A percentile compares a stretch with the other conserved stretches of the same genome.
Conservation (phyloP, 2,329 filamentous ascomycete genomes). For the Fusarium anthophilum region DNA sequence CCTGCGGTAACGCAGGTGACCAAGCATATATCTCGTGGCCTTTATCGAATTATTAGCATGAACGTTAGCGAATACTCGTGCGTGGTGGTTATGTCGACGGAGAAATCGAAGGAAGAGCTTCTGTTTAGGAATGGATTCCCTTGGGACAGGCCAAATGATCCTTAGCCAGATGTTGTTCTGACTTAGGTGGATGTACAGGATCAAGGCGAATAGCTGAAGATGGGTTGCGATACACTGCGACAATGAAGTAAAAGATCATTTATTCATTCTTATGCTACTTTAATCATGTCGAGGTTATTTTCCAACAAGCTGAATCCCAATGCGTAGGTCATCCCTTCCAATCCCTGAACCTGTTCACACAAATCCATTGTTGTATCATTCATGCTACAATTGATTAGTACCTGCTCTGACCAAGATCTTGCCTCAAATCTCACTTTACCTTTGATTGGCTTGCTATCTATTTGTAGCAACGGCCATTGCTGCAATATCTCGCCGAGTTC, state of each 20-base stretch:
- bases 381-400: background rate
- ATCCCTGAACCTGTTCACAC: accelerated
- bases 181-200: background rate
- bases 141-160: background rate
- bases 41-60: background rate
- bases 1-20: background rate
- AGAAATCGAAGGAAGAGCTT: background rate
- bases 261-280: background rate
- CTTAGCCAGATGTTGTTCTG: background rate
- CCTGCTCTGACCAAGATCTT: accelerated
- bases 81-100: background rate
- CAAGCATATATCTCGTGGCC: background rate
- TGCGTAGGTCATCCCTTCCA: accelerated
- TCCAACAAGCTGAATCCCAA: background rate
- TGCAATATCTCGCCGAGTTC: conserved; percentile 21
- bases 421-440: background rate
- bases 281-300: accelerated
- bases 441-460: background rate
- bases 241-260: background rate
- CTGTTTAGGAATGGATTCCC: background rate
- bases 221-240: accelerated
- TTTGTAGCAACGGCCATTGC: conserved; percentile 17
- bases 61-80: background rate
- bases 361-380: too few relatives aligned
- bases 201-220: accelerated